A percentile compares a stretch with the other conserved stretches of the same genome.
These are phyloP conservation scores for Dimocarpus longan DNA, from an alignment of 345 rosid genomes.

Conservation along the genomic window DNA sequence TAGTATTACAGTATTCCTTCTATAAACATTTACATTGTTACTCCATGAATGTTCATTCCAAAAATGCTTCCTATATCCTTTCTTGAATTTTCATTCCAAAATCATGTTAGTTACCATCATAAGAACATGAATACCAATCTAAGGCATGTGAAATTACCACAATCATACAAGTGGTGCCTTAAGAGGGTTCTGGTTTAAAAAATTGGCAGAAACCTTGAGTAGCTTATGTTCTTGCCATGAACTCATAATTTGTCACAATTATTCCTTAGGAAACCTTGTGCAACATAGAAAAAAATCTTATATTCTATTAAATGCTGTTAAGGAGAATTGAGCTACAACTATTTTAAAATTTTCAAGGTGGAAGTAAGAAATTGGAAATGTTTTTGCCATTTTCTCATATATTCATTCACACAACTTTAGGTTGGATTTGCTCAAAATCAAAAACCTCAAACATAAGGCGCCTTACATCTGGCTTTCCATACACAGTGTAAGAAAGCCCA, in stretches of 20 bases:
- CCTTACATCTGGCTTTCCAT: slow-evolving; percentile 87
- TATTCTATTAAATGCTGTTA: neutral
- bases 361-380: neutral
- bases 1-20: too few relatives aligned
- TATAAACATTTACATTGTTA: too few relatives aligned
- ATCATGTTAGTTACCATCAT: too few relatives aligned
- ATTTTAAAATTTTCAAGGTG: neutral
- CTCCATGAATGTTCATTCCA: too few relatives aligned
- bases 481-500: slow-evolving; percentile 79
- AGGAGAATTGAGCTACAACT: neutral
- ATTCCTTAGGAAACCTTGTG: neutral
- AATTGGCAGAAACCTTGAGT: too few relatives aligned
- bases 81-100: too few relatives aligned
- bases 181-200: too few relatives aligned
- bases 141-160: too few relatives aligned
- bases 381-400: neutral
- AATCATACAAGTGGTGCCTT: too few relatives aligned
- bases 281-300: neutral
- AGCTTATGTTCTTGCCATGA: neutral
- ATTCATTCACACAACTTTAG: slow-evolving; percentile 68
- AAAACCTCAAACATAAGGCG: slow-evolving; percentile 94
- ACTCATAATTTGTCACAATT: neutral
- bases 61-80: too few relatives aligned
- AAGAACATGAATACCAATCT: too few relatives aligned
- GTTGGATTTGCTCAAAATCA: slow-evolving; percentile 91